Conservation (phyloP, 768 basidiomycete species). For the Macrocybe gigantea region DNA sequence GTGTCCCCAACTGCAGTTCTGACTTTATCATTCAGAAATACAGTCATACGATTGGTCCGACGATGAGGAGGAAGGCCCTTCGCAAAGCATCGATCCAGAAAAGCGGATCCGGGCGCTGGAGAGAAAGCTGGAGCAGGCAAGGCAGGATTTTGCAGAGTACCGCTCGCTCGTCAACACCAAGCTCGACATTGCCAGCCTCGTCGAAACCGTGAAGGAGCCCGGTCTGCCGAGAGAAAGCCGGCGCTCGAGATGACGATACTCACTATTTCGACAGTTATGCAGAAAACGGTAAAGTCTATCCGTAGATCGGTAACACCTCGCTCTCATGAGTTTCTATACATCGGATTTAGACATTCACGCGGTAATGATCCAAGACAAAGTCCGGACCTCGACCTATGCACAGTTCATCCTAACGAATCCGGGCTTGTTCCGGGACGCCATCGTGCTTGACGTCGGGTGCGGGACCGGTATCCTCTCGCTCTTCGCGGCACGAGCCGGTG, state of each 20-base stretch:
- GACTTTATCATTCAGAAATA: slow-evolving; percentile 38
- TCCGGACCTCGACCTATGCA: slow-evolving; percentile 90
- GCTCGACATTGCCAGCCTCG: slow-evolving; percentile 39
- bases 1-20: neutral
- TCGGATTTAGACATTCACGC: slow-evolving; percentile 77
- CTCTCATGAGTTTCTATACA: neutral
- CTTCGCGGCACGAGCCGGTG: slow-evolving; percentile 85
- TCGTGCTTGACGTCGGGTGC: slow-evolving; percentile 94
- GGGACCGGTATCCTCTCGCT: slow-evolving; percentile 92
- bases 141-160: slow-evolving; percentile 59
- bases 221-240: slow-evolving; percentile 14
- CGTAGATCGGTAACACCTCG: neutral
- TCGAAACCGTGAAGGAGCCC: slow-evolving; percentile 35
- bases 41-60: slow-evolving; percentile 73
- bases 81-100: slow-evolving; percentile 21
- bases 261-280: slow-evolving; percentile 93
- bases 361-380: slow-evolving; percentile 94
- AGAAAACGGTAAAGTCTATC: slow-evolving; percentile 58
- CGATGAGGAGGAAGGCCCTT: slow-evolving; percentile 53
- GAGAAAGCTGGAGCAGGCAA: slow-evolving; percentile 51
- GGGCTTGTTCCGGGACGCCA: slow-evolving; percentile 70
- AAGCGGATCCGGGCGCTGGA: slow-evolving; percentile 55
- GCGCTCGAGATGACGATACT: slow-evolving; percentile 77
- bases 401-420: slow-evolving; percentile 86
- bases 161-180: slow-evolving; percentile 48